phyloP scores from a whole-genome alignment of 768 basidiomycete genomes.

The Hydnomerulius pinastri region DNA sequence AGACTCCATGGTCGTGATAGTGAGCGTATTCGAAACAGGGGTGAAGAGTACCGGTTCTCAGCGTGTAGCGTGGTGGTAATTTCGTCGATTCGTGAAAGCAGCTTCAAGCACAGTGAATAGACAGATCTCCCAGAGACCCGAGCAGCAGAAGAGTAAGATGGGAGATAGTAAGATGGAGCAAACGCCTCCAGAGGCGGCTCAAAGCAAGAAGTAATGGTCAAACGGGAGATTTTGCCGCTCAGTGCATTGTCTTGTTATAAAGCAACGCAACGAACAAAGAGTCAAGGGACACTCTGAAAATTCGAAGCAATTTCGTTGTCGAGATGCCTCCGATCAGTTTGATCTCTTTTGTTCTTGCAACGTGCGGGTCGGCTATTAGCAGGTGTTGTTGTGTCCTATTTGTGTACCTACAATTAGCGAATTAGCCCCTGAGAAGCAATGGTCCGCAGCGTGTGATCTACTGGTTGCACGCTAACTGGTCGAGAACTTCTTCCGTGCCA shows the following conservation, averaged over 20 bases:
- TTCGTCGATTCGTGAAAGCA: background rate
- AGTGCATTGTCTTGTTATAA: conserved; percentile 9
- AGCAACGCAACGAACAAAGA: conserved; percentile 7
- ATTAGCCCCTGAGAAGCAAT: conserved; percentile 28
- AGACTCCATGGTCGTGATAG: conserved; percentile 25
- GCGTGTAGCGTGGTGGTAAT: background rate
- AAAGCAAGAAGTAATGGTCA: conserved; percentile 9
- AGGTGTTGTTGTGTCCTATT: conserved; percentile 22
- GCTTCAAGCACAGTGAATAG: too few species aligned
- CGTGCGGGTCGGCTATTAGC: too few species aligned
- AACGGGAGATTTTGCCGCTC: background rate
- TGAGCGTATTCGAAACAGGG: background rate
- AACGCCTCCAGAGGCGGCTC: conserved; percentile 17
- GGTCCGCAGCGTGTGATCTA: too few species aligned
- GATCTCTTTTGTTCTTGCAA: too few species aligned
- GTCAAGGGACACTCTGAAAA: conserved; percentile 10
- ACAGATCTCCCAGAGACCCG: conserved; percentile 22
- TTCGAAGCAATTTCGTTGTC: conserved; percentile 14
- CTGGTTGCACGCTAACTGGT: too few species aligned
- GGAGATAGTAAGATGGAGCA: conserved; percentile 12
- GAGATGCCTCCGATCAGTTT: too few species aligned
- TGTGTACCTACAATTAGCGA: background rate
- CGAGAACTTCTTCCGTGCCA: too few species aligned
- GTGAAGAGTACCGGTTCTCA: background rate
- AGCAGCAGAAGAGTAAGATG: background rate